Evolutionary conservation across 768 basidiomycete genomes (phyloP).

Genomic region (Cystobasidium tubakii): DNA sequence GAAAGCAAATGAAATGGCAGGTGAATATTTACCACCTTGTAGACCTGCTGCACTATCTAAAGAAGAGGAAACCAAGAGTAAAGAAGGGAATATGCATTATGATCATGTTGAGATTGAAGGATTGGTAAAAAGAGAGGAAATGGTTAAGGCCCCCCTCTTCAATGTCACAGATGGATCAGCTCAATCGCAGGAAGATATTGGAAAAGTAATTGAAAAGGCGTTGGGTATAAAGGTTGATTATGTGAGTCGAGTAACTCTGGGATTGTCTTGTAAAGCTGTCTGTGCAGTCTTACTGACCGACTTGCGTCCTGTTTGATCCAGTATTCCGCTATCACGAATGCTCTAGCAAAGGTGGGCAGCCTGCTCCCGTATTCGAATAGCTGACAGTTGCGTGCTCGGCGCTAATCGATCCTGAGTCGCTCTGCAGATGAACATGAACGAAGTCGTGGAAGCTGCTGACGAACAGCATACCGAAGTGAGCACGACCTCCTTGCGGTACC

Average conservation of each 20-base stretch:
- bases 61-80: neutral
- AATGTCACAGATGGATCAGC: constrained; percentile 38
- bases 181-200: constrained; percentile 40
- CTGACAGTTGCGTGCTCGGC: too few relatives aligned
- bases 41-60: constrained; percentile 10
- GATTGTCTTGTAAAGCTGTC: too few relatives aligned
- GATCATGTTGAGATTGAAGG: constrained; percentile 10
- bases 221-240: constrained; percentile 42
- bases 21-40: constrained; percentile 31
- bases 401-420: neutral
- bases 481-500: neutral
- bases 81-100: neutral
- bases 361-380: too few relatives aligned
- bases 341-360: constrained; percentile 36
- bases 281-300: too few relatives aligned
- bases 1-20: constrained; percentile 19
- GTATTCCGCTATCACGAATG: constrained; percentile 37
- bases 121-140: constrained; percentile 32
- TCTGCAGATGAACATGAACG: constrained; percentile 39
- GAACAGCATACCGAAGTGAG: constrained; percentile 37
- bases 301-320: neutral
- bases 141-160: constrained; percentile 37
- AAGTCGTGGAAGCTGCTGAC: constrained; percentile 42
- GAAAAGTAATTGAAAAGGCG: constrained; percentile 32
- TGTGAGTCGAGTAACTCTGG: neutral